These are phyloP conservation scores for Knufia petricola DNA, from an alignment of 2,329 filamentous ascomycete genomes.

Conservation along the genomic window DNA sequence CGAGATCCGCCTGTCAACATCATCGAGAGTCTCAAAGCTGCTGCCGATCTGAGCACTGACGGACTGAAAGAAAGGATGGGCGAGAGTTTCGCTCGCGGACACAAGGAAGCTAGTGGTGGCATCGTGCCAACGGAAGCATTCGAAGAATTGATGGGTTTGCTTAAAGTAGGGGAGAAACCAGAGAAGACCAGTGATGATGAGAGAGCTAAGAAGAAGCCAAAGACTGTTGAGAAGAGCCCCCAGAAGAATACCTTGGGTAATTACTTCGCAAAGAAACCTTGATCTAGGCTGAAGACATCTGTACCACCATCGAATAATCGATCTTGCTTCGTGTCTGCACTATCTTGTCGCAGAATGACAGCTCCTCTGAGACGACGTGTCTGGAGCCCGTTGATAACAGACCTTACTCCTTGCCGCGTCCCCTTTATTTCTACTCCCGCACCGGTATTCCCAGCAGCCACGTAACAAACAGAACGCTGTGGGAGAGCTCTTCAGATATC, in stretches of 20 bases:
- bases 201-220: constrained; percentile 28
- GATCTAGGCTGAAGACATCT: too few relatives aligned
- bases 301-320: too few relatives aligned
- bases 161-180: constrained; percentile 50
- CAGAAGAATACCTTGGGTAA: constrained; percentile 48
- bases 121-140: constrained; percentile 53
- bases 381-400: too few relatives aligned
- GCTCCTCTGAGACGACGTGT: too few relatives aligned
- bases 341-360: too few relatives aligned
- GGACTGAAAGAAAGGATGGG: constrained; percentile 44
- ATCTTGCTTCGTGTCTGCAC: background rate
- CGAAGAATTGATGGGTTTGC: constrained; percentile 51
- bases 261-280: constrained; percentile 41
- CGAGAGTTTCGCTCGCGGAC: constrained; percentile 55
- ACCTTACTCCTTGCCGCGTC: background rate
- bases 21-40: constrained; percentile 46
- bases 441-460: too few relatives aligned
- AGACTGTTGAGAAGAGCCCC: constrained; percentile 25
- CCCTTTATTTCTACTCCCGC: background rate
- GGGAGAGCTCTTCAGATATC: too few relatives aligned
- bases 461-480: too few relatives aligned
- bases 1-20: constrained; percentile 51
- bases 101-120: constrained; percentile 59
- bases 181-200: constrained; percentile 29
- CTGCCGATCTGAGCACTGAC: constrained; percentile 37